phyloP scores from a whole-genome alignment of 83 land plant genomes.

The Thuja plicata region DNA sequence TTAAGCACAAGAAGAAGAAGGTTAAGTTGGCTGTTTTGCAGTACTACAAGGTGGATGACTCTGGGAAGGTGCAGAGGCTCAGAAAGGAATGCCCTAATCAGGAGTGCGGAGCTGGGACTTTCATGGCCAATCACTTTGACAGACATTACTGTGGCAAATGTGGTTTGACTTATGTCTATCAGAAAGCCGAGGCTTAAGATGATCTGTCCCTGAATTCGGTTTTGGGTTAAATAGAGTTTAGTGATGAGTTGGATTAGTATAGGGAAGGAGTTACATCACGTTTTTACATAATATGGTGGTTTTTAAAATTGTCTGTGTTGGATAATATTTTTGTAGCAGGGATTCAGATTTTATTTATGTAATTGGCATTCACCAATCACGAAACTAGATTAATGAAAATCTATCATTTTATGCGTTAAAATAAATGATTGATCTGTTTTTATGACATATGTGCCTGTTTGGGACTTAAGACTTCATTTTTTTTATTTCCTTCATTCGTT shows the following conservation, averaged over 20 bases:
- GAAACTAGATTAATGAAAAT: neutral
- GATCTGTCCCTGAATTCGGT: neutral
- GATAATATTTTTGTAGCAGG: neutral
- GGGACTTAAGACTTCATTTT: neutral
- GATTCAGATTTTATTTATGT: neutral
- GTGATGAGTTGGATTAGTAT: neutral
- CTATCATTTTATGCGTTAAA: neutral
- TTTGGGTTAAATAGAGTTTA: neutral
- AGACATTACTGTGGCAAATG: conserved; percentile 75
- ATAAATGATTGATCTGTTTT: neutral
- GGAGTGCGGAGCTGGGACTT: conserved; percentile 68
- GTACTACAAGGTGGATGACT: conserved; percentile 69
- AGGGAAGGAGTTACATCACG: neutral
- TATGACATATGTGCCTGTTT: neutral
- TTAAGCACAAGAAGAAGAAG: conserved; percentile 77
- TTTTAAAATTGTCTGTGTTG: no score
- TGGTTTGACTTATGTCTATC: conserved; percentile 54
- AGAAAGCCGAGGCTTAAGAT: conserved; percentile 22
- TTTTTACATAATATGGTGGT: neutral
- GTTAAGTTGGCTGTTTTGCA: conserved; percentile 65
- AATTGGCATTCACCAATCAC: neutral
- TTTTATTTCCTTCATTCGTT: no score
- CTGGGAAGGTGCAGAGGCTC: conserved; percentile 56
- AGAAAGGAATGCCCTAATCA: conserved; percentile 71
- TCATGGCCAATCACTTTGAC: conserved; percentile 73